These are phyloP conservation scores for Mariannaea sp. DNA, from an alignment of 2,329 filamentous ascomycete genomes.

Conservation along the genomic window DNA sequence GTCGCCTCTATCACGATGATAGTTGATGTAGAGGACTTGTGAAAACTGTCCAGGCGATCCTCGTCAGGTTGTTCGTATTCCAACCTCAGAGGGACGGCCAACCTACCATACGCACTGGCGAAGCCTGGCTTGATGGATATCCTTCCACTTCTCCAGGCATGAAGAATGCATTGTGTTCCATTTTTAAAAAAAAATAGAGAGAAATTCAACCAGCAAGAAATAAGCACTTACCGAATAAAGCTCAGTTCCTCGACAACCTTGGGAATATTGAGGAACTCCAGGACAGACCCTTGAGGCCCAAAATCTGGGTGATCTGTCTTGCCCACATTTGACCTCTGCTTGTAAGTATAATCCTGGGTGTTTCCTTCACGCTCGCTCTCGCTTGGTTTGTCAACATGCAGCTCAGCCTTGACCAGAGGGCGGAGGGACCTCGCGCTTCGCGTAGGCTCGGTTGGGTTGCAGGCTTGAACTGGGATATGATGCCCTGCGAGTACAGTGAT, in stretches of 20 bases:
- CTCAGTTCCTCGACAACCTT: constrained; percentile 71
- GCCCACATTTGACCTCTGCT: constrained; percentile 60
- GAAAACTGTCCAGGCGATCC: too few relatives aligned
- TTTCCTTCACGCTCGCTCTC: constrained; percentile 40
- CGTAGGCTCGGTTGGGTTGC: constrained; percentile 39
- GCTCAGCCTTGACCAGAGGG: constrained; percentile 77
- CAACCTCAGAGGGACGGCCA: too few relatives aligned
- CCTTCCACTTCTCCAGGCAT: too few relatives aligned
- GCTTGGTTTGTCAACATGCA: constrained; percentile 73
- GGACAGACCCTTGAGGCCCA: constrained; percentile 52
- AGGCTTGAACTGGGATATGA: constrained; percentile 54
- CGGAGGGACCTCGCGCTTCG: constrained; percentile 53
- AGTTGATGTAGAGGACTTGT: too few relatives aligned
- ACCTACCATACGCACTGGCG: too few relatives aligned
- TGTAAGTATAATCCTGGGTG: constrained; percentile 59
- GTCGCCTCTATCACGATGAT: too few relatives aligned
- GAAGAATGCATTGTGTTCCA: too few relatives aligned
- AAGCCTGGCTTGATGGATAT: too few relatives aligned
- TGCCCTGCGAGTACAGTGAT: constrained; percentile 80
- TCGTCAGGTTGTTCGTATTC: too few relatives aligned
- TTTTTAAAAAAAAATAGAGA: neutral
- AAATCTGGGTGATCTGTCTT: constrained; percentile 69
- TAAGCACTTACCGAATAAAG: constrained; percentile 68
- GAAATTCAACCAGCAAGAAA: constrained; percentile 7
- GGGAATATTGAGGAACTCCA: constrained; percentile 63